Evolutionary conservation across 129 eudicot genomes (phyloP).

Genomic region (Escallonia herrerae): DNA sequence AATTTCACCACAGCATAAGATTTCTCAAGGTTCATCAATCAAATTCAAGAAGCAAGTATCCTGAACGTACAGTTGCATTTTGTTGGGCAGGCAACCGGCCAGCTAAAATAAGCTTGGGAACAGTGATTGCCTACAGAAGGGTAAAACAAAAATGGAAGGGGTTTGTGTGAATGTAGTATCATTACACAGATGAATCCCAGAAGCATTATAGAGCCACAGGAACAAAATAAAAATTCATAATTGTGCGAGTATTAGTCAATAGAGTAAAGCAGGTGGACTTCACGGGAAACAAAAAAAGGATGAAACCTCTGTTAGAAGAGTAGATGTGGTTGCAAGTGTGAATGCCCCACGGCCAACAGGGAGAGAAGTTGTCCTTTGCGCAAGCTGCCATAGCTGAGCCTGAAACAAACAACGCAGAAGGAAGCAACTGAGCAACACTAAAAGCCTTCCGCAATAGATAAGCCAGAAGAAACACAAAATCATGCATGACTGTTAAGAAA

Average conservation of each 20-base stretch:
- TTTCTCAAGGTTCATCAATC: neutral
- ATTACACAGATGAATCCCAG: conserved; percentile 10
- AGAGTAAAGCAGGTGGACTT: conserved; percentile 12
- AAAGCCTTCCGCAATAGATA: no score
- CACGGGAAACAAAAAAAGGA: neutral
- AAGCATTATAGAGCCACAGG: no score
- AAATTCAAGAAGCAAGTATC: conserved; percentile 4
- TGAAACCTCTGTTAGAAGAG: conserved; percentile 87
- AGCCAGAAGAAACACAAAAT: no score
- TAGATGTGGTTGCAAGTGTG: conserved; percentile 85
- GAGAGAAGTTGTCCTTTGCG: conserved; percentile 95
- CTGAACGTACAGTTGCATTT: conserved; percentile 71
- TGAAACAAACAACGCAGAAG: conserved; percentile 18
- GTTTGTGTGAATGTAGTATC: conserved; percentile 4
- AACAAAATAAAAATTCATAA: no score
- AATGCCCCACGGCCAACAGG: conserved; percentile 99
- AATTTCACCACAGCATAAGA: neutral
- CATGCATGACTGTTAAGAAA: no score
- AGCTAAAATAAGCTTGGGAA: conserved; percentile 90
- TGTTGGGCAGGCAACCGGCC: conserved; percentile 98
- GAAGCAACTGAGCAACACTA: conserved; percentile 2
- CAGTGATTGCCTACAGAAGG: conserved; percentile 73
- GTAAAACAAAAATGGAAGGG: neutral
- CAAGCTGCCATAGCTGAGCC: conserved; percentile 99
- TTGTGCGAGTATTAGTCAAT: neutral